phyloP scores from a whole-genome alignment of 306 rosid species.

The Gillenia trifoliata region DNA sequence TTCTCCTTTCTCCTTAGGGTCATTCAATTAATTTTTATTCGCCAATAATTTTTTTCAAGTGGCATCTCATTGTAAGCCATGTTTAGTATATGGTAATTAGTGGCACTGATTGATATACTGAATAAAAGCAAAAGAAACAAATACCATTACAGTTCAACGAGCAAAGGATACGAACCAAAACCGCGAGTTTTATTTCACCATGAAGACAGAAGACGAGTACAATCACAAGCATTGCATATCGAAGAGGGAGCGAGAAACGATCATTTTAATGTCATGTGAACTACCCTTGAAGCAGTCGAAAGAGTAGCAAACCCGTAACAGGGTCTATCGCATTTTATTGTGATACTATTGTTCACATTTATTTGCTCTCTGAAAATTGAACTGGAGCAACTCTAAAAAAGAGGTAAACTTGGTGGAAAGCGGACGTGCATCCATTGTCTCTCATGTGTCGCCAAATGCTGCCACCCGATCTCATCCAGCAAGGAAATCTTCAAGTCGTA shows the following conservation, averaged over 20 bases:
- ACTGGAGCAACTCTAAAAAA: slow-evolving; percentile 35
- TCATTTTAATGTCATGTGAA: not conserved
- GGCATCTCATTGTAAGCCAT: too few species aligned
- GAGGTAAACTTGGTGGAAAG: slow-evolving; percentile 76
- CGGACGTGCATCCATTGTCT: slow-evolving; percentile 87
- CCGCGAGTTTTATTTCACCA: not conserved
- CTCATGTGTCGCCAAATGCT: slow-evolving; percentile 64
- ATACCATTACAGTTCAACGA: too few species aligned
- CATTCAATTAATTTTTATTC: too few species aligned
- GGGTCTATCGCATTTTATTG: slow-evolving; percentile 6
- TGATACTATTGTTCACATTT: not conserved
- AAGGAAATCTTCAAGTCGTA: slow-evolving; percentile 73
- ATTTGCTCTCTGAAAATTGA: not conserved
- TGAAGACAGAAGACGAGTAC: not conserved
- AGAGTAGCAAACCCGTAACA: slow-evolving; percentile 10
- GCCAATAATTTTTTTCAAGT: too few species aligned
- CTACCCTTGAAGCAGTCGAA: not conserved
- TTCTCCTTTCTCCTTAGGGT: too few species aligned
- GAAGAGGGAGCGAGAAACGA: not conserved
- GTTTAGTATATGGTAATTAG: too few species aligned
- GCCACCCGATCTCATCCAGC: slow-evolving; percentile 85
- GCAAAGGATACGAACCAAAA: too few species aligned
- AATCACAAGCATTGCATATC: not conserved
- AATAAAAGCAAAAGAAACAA: too few species aligned
- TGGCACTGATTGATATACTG: too few species aligned